Percentiles rank a stretch among this genome's conserved stretches.
Evolutionary conservation across 371 early-diverging fungal species (phyloP).

Genomic region (Chytridiales sp.): DNA sequence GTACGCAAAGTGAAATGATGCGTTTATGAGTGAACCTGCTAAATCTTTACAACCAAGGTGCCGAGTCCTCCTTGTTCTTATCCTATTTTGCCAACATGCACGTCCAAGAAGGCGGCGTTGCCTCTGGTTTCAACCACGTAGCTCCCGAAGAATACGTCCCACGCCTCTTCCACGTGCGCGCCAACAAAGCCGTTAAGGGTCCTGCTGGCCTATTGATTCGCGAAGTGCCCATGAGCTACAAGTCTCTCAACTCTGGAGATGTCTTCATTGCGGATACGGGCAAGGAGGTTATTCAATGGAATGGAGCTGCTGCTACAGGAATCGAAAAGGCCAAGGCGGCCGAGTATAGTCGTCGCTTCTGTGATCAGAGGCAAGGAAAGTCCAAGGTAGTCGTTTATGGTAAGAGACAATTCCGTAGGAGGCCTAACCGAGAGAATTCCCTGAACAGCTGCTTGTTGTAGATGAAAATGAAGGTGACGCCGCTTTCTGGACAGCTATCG

Average conservation of each 20-base stretch:
- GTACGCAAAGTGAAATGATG: no score
- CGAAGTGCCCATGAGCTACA: slow-evolving; percentile 58
- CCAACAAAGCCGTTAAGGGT: slow-evolving; percentile 37
- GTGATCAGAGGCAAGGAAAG: slow-evolving; percentile 61
- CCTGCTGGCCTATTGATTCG: slow-evolving; percentile 51
- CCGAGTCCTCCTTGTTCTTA: slow-evolving; percentile 65
- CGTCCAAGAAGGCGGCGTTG: slow-evolving; percentile 71
- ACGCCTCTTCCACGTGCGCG: slow-evolving; percentile 71
- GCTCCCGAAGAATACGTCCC: slow-evolving; percentile 53
- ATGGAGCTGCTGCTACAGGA: slow-evolving; percentile 65
- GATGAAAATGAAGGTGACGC: slow-evolving; percentile 68
- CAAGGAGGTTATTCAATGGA: slow-evolving; percentile 70
- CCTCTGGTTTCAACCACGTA: slow-evolving; percentile 75
- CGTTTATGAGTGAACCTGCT: no score
- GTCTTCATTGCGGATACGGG: slow-evolving; percentile 79
- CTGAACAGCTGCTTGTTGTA: slow-evolving; percentile 21
- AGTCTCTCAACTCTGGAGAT: slow-evolving; percentile 69
- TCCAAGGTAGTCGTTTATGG: slow-evolving; percentile 68
- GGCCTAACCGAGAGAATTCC: no score
- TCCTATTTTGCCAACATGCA: slow-evolving; percentile 64
- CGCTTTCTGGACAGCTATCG: slow-evolving; percentile 66
- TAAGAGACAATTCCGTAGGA: slow-evolving; percentile 36
- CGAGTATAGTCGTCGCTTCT: slow-evolving; percentile 61
- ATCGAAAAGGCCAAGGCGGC: slow-evolving; percentile 74
- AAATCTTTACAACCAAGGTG: slow-evolving; percentile 44